Percentiles rank a stretch among this genome's conserved stretches.
Evolutionary conservation across 2,329 filamentous ascomycete species (phyloP).

Genomic region (Fusarium concolor): DNA sequence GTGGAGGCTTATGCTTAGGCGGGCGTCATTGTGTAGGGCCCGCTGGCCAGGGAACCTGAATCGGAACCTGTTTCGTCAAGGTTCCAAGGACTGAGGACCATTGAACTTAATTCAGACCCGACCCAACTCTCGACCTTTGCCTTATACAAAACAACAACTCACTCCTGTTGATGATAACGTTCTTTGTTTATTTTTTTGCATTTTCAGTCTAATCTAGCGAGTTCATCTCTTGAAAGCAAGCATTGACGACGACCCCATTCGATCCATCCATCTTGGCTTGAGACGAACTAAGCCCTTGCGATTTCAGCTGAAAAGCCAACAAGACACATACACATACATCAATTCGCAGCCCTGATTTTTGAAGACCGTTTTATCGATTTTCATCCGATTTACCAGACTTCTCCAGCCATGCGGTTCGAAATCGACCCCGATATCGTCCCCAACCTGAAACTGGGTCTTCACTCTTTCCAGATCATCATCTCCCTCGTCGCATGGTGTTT

Average conservation of each 20-base stretch:
- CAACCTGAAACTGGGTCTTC: slow-evolving; percentile 67
- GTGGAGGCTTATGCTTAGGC: slow-evolving; percentile 22
- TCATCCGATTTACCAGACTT: background rate
- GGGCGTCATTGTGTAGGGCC: slow-evolving; percentile 28
- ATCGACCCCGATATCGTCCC: slow-evolving; percentile 67
- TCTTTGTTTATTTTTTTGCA: slow-evolving; percentile 22
- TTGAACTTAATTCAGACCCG: slow-evolving; percentile 29
- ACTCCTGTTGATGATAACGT: slow-evolving; percentile 21
- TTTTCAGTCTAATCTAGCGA: slow-evolving; percentile 5
- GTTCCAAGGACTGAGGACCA: slow-evolving; percentile 19
- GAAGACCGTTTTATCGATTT: background rate
- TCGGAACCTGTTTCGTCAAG: slow-evolving; percentile 43
- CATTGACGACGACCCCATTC: slow-evolving; percentile 27
- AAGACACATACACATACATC: slow-evolving; percentile 14
- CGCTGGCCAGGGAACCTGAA: slow-evolving; percentile 17
- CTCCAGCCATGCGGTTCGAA: slow-evolving; percentile 60
- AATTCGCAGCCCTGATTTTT: slow-evolving; percentile 7
- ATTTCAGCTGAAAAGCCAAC: slow-evolving; percentile 36
- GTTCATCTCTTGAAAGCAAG: slow-evolving; percentile 3
- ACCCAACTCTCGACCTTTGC: slow-evolving; percentile 17
- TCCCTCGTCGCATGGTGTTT: slow-evolving; percentile 68
- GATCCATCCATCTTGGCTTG: background rate
- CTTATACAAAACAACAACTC: slow-evolving; percentile 13
- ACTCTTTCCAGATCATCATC: slow-evolving; percentile 66
- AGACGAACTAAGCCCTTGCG: slow-evolving; percentile 30